phyloP scores from a whole-genome alignment of 306 rosid species.

The Dryas drummondii region DNA sequence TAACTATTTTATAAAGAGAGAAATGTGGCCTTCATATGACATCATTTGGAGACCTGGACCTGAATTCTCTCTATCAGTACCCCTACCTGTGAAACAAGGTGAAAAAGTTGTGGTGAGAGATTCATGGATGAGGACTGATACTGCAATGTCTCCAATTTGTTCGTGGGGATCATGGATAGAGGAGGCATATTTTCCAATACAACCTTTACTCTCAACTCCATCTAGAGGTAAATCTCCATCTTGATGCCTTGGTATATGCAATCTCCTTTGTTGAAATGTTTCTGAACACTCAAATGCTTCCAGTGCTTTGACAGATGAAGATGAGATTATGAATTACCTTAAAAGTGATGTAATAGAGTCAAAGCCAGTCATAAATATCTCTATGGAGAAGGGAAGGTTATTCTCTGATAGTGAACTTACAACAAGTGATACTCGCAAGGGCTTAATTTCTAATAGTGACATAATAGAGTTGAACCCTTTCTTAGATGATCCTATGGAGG shows the following conservation, averaged over 20 bases:
- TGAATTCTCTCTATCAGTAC: slow-evolving; percentile 75
- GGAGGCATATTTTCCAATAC: slow-evolving; percentile 60
- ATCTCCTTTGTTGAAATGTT: slow-evolving; percentile 51
- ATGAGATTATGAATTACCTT: slow-evolving; percentile 39
- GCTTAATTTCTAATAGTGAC: slow-evolving; percentile 37
- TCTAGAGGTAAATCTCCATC: slow-evolving; percentile 61
- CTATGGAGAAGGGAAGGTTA: slow-evolving; percentile 37
- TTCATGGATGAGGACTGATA: slow-evolving; percentile 69
- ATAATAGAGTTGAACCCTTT: slow-evolving; percentile 22
- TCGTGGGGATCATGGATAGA: slow-evolving; percentile 56
- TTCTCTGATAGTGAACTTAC: slow-evolving; percentile 41
- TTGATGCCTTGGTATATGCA: slow-evolving; percentile 28
- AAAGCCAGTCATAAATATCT: slow-evolving; percentile 28
- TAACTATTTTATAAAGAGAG: slow-evolving; percentile 75
- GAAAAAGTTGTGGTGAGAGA: slow-evolving; percentile 62
- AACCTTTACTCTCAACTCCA: slow-evolving; percentile 41
- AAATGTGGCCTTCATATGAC: slow-evolving; percentile 50
- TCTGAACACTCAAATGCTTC: slow-evolving; percentile 98
- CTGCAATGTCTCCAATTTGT: slow-evolving; percentile 40
- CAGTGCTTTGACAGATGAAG: slow-evolving; percentile 98
- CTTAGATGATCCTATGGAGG: slow-evolving; percentile 30
- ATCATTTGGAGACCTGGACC: slow-evolving; percentile 93
- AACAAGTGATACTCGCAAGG: slow-evolving; percentile 23
- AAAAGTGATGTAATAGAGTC: slow-evolving; percentile 47
- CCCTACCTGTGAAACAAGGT: slow-evolving; percentile 41